These are phyloP conservation scores for Dianthus caryophyllus DNA, from an alignment of 148 eudicot genomes.

Conservation along the genomic window DNA sequence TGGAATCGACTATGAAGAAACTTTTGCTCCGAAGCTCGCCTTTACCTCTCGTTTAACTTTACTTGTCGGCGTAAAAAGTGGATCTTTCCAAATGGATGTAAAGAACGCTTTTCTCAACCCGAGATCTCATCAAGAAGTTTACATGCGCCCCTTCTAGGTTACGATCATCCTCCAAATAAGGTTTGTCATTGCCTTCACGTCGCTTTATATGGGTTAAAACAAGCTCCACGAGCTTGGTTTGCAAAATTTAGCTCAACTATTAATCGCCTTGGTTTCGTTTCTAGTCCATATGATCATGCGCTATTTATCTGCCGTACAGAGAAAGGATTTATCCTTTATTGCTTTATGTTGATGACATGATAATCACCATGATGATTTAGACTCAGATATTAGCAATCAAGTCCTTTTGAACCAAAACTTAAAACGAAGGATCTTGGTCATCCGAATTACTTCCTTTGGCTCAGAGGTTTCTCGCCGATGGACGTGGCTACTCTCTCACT, in stretches of 20 bases:
- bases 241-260: background rate
- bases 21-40: background rate
- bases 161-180: background rate
- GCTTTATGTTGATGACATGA: too few species aligned
- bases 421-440: conserved; percentile 15
- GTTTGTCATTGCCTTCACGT: too few species aligned
- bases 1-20: too few species aligned
- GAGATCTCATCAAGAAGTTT: too few species aligned
- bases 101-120: too few species aligned
- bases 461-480: background rate
- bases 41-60: background rate
- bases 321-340: background rate
- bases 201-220: background rate
- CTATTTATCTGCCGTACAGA: background rate
- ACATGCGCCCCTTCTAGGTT: background rate
- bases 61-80: background rate
- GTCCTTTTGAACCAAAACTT: background rate
- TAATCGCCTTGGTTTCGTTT: background rate
- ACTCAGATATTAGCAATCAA: background rate
- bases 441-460: background rate
- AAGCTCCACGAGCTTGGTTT: background rate
- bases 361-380: background rate
- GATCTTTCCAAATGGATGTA: too few species aligned
- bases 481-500: background rate
- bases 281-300: background rate